phyloP scores from a whole-genome alignment of 1,284 basidiomycete genomes.

The Chalciporus sp. region DNA sequence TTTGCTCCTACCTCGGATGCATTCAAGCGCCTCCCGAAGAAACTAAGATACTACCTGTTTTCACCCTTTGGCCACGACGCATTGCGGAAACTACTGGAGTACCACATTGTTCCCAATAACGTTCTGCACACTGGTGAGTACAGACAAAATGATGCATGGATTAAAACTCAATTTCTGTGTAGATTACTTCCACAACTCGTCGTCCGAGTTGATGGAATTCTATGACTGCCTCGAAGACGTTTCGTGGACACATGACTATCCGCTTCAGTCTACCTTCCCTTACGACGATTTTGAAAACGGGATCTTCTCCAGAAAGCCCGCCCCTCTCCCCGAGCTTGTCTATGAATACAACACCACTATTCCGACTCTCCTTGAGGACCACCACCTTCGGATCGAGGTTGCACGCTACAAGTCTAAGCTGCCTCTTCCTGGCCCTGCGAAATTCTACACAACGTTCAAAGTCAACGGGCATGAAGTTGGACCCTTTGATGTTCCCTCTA shows the following conservation, averaged over 20 bases:
- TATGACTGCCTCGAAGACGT: neutral
- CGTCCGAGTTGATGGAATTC: neutral
- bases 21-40: slow-evolving; percentile 58
- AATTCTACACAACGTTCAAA: slow-evolving; percentile 49
- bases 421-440: slow-evolving; percentile 36
- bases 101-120: slow-evolving; percentile 63
- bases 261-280: neutral
- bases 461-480: slow-evolving; percentile 54
- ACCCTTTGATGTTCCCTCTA: slow-evolving; percentile 54
- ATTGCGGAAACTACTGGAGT: slow-evolving; percentile 65
- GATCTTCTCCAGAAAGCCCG: neutral
- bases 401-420: slow-evolving; percentile 48
- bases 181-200: slow-evolving; percentile 27
- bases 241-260: neutral
- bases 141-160: neutral
- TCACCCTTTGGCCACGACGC: slow-evolving; percentile 62
- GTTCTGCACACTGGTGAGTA: slow-evolving; percentile 56
- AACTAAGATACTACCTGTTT: slow-evolving; percentile 65
- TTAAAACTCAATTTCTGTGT: neutral
- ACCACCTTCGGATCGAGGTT: slow-evolving; percentile 51
- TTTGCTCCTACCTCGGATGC: slow-evolving; percentile 71
- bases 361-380: slow-evolving; percentile 51
- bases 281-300: neutral
- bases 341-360: slow-evolving; percentile 50
- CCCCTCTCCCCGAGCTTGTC: slow-evolving; percentile 32